Base-by-base conservation (phyloP, 2,329 filamentous ascomycete genomes). In the Arachnopeziza araneosa region DNA sequence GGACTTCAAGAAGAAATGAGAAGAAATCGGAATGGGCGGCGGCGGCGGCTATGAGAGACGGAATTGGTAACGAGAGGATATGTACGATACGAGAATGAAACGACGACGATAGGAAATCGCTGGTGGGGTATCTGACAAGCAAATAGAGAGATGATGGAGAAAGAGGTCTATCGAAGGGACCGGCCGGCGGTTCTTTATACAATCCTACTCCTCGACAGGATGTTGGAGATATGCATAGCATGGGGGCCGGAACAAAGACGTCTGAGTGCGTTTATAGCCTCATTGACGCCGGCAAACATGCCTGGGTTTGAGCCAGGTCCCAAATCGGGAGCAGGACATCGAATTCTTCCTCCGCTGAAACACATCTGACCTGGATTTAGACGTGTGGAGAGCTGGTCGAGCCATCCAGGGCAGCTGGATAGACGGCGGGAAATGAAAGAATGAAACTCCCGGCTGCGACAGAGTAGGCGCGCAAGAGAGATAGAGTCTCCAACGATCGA, bases 121-220 rank as follows among this genome's bases (percentile, higher is more conserved):
- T 65, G 59, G 24, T 32, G 60, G 62, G 65, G 66, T 64, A 66
- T 66, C 65, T 65, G 51, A 58, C 55, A 62, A 63, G 62, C 52
- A 63, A 64, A 64, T 63, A 56, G 54, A 66, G 58, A 60, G 61
- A 64, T 30, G 50, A 56, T 44, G 36, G 12, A 63, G 60, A 64
- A 63, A 54, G 59, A 62, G 60, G 63, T 52, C 61, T 62, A 58
- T 58, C 52, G 53, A 62, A 60, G 58, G 64, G 63, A 61, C 64
- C 66, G 67, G 59, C 60, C 50, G 63, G 60, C 63, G 62, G 58
- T 64, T 63, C 61, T 65, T 67, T 70, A 70, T 70, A 68, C 62
- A 65, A 63, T 56, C 57, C 56, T 55, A 51, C 55, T 59, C 30
- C 58, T 56, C 58, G 62, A 59, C 55, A 61, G 58, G 61, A 58